These are phyloP conservation scores for Dipteronia dyeriana DNA, from an alignment of 345 rosid species.

Conservation along the genomic window DNA sequence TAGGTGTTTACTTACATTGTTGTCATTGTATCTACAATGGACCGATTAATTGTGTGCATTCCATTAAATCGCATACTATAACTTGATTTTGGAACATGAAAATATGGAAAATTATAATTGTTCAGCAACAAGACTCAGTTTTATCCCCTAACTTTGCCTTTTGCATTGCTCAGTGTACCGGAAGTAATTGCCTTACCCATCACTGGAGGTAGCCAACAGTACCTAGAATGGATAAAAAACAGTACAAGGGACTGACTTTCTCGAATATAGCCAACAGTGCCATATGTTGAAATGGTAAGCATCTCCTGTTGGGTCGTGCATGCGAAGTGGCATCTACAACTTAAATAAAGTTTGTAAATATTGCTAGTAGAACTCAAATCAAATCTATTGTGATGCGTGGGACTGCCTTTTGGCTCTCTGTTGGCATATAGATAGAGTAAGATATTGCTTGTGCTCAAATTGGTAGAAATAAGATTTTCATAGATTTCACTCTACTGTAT, in stretches of 20 bases:
- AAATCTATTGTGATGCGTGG: neutral
- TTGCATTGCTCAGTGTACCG: conserved; percentile 56
- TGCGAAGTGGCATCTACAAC: neutral
- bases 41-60: neutral
- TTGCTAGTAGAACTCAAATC: neutral
- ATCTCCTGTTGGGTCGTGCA: neutral
- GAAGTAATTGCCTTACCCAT: conserved; percentile 91
- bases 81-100: neutral
- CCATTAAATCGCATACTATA: neutral
- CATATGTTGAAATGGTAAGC: neutral
- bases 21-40: neutral
- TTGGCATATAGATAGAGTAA: neutral
- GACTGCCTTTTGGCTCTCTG: neutral
- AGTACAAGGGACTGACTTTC: conserved; percentile 69
- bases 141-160: neutral
- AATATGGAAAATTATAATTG: neutral
- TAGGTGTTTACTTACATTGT: neutral
- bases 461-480: neutral
- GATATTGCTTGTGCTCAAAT: neutral
- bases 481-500: neutral
- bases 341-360: conserved; percentile 13
- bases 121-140: neutral
- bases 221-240: conserved; percentile 85
- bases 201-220: conserved; percentile 69
- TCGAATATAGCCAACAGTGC: neutral